Percentiles rank a stretch among this genome's conserved stretches.
Conservation (phyloP, 139 green algal genomes). For the Chlamydomonas urium region DNA sequence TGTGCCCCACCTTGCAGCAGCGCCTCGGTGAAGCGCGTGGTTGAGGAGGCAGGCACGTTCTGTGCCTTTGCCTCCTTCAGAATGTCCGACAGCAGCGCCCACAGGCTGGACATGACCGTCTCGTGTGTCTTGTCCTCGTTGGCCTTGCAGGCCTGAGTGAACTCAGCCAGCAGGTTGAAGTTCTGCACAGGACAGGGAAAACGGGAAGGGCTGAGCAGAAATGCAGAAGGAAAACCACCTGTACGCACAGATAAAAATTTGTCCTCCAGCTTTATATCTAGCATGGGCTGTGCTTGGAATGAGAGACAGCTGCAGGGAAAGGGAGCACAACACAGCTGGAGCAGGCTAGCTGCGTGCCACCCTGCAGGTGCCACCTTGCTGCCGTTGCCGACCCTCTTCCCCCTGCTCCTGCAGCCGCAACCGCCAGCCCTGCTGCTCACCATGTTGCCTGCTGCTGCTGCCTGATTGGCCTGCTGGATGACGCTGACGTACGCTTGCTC, state of each 20-base stretch:
- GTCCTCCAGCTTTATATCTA: too few species aligned
- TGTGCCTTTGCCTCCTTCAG: conserved; percentile 34
- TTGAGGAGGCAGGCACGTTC: conserved; percentile 13
- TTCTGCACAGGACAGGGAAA: background rate
- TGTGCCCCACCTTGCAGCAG: conserved; percentile 23
- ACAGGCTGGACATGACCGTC: conserved; percentile 53
- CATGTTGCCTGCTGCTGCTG: conserved; percentile 8
- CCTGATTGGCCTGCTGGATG: conserved; percentile 41
- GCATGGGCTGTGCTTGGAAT: too few species aligned
- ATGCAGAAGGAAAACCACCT: too few species aligned
- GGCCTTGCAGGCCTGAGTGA: conserved; percentile 21
- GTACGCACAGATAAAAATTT: too few species aligned
- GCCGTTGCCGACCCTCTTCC: too few species aligned
- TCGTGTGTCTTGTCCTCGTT: conserved; percentile 40
- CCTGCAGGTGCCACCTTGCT: too few species aligned
- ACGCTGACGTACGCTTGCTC: conserved; percentile 66
- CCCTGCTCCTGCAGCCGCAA: too few species aligned
- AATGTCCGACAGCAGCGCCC: conserved; percentile 61
- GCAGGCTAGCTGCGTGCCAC: too few species aligned
- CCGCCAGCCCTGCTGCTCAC: background rate
- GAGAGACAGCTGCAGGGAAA: too few species aligned
- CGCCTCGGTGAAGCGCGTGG: conserved; percentile 12
- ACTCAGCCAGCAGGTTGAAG: conserved; percentile 33
- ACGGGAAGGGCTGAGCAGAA: too few species aligned
- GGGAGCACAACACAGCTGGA: too few species aligned